phyloP scores from a whole-genome alignment of 352 stramenopile species.

The Globisporangium parvum region DNA sequence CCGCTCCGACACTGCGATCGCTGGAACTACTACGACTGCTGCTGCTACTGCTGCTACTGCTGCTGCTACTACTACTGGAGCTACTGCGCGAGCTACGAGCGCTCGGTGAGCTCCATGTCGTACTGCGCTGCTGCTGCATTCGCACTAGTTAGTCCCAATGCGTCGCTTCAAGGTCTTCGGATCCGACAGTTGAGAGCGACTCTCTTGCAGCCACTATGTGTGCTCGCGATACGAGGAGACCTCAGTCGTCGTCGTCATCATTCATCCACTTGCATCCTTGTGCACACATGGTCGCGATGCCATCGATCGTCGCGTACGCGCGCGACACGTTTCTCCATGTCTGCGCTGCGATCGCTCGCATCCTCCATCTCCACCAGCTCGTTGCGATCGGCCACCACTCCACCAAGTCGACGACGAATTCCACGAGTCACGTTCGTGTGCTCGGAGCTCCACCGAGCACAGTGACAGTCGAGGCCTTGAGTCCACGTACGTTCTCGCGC shows the following conservation, averaged over 20 bases:
- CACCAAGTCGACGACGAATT: not conserved
- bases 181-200: too few species aligned
- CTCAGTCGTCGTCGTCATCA: too few species aligned
- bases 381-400: not conserved
- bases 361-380: slow-evolving; percentile 16
- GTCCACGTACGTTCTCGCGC: not conserved
- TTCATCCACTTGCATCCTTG: not conserved
- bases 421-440: not conserved
- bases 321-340: slow-evolving; percentile 9
- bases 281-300: not conserved
- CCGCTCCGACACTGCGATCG: slow-evolving; percentile 9
- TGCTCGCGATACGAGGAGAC: too few species aligned
- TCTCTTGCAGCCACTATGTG: not conserved
- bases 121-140: not conserved
- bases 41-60: slow-evolving; percentile 15
- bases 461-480: slow-evolving; percentile 5
- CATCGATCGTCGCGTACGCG: not conserved
- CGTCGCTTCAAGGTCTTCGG: too few species aligned
- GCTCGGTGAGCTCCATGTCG: not conserved
- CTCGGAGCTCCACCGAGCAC: not conserved
- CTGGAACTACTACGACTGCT: slow-evolving; percentile 1
- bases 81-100: not conserved
- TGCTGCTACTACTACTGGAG: slow-evolving; percentile 8
- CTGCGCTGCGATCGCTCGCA: slow-evolving; percentile 11
- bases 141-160: too few species aligned